Evolutionary conservation across 176 grass and related monocot genomes (phyloP).

Genomic region (Carex pumila): DNA sequence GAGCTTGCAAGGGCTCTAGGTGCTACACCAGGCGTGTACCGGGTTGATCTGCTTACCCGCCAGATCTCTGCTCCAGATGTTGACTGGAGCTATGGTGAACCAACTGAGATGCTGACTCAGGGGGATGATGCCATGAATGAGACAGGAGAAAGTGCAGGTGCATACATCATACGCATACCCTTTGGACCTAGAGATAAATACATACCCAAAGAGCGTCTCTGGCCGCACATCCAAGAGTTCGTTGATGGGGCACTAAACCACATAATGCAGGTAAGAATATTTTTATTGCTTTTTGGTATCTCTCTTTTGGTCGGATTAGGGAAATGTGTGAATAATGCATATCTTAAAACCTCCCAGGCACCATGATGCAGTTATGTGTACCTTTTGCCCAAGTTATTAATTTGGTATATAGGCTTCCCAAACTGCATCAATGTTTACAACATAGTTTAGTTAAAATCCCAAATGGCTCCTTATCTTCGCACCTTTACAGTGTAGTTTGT

Average conservation of each 20-base stretch:
- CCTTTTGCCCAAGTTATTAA: neutral
- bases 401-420: neutral
- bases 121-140: conserved; percentile 28
- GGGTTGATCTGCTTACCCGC: conserved; percentile 43
- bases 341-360: neutral
- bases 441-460: neutral
- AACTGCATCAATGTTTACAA: neutral
- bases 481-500: neutral
- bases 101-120: conserved; percentile 39
- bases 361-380: neutral
- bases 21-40: conserved; percentile 46
- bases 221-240: conserved; percentile 49
- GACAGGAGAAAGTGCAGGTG: conserved; percentile 43
- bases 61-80: conserved; percentile 53
- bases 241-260: conserved; percentile 47
- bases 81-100: conserved; percentile 48
- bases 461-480: neutral
- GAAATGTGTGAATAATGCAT: neutral
- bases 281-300: neutral
- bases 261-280: conserved; percentile 31
- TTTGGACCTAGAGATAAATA: conserved; percentile 56
- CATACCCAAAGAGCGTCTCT: conserved; percentile 44
- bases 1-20: conserved; percentile 53
- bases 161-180: conserved; percentile 49
- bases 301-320: neutral